These are phyloP conservation scores for Sarocladiaceae sp. DNA, from an alignment of 2,329 filamentous ascomycete species.

Conservation along the genomic window DNA sequence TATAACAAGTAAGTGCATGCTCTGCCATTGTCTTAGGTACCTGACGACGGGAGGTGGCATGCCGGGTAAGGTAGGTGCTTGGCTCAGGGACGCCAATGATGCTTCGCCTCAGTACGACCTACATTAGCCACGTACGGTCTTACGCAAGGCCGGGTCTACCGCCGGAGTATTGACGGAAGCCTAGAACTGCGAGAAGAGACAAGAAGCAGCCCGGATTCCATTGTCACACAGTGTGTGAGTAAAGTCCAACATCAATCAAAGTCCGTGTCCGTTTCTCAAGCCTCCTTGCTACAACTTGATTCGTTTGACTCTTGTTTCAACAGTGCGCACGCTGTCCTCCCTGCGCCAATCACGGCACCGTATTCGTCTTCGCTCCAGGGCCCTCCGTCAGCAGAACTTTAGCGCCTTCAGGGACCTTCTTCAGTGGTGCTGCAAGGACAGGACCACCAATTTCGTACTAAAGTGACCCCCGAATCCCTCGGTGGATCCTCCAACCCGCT, in stretches of 20 bases:
- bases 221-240: too few species aligned
- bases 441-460: too few species aligned
- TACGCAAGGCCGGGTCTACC: background rate
- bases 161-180: background rate
- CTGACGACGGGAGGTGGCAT: too few species aligned
- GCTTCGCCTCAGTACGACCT: background rate
- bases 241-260: too few species aligned
- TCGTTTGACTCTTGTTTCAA: slow-evolving; percentile 8
- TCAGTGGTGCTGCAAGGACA: background rate
- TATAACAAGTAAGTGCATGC: too few species aligned
- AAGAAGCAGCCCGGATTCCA: too few species aligned
- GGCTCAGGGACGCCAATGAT: background rate
- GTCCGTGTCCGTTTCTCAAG: too few species aligned
- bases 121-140: background rate
- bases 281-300: too few species aligned
- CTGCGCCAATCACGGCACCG: background rate
- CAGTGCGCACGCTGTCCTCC: background rate
- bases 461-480: background rate
- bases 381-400: too few species aligned
- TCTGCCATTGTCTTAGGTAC: background rate
- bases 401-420: background rate
- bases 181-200: too few species aligned
- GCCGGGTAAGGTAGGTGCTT: too few species aligned
- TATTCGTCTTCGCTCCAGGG: background rate
- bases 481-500: slow-evolving; percentile 1